Conservation (phyloP, 768 basidiomycete species). For the Infundibulicybe gibba region DNA sequence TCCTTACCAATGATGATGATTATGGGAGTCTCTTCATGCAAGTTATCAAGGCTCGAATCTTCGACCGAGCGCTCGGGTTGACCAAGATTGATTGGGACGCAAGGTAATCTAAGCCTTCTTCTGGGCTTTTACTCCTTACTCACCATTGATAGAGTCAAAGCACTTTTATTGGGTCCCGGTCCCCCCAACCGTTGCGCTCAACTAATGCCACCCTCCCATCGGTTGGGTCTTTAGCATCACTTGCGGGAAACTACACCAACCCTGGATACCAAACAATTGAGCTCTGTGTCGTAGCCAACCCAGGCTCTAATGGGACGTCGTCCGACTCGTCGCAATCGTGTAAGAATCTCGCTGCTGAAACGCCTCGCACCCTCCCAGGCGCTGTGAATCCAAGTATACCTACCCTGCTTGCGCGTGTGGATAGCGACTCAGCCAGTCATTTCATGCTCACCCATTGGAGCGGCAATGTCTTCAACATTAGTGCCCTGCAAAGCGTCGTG, state of each 20-base stretch:
- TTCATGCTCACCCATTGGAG: conserved; percentile 19
- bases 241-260: not conserved
- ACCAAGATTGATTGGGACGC: no score
- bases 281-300: not conserved
- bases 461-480: conserved; percentile 17
- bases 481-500: conserved; percentile 13
- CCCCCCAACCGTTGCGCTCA: not conserved
- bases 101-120: no score
- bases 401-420: conserved; percentile 17
- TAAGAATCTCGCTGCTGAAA: conserved; percentile 4
- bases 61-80: no score
- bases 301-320: not conserved
- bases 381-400: conserved; percentile 14
- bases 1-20: conserved; percentile 14
- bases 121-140: no score
- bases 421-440: conserved; percentile 12
- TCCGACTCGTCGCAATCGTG: conserved; percentile 1
- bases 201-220: not conserved
- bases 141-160: conserved; percentile 2
- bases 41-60: no score
- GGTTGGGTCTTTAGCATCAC: not conserved
- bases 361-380: conserved; percentile 13
- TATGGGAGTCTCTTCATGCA: no score
- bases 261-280: not conserved
- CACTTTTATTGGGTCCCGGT: not conserved